These are phyloP conservation scores for Gaeumannomyces sp. DNA, from an alignment of 2,329 filamentous ascomycete species.

Conservation along the genomic window DNA sequence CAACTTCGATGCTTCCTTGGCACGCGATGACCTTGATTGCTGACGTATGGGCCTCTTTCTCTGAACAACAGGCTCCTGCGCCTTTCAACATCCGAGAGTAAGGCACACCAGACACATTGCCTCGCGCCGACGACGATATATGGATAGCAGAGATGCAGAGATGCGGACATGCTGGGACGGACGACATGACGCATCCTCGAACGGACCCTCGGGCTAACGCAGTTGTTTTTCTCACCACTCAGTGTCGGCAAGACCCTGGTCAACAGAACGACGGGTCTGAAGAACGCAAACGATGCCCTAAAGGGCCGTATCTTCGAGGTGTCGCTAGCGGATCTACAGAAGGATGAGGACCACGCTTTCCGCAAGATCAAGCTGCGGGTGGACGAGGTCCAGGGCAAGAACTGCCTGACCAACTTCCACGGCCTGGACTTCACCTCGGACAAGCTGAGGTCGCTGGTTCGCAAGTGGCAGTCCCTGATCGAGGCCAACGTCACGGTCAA, in stretches of 20 bases:
- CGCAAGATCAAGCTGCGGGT: slow-evolving; percentile 99
- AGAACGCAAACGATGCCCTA: slow-evolving; percentile 98
- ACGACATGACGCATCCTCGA: slow-evolving; percentile 14
- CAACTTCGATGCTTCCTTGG: neutral
- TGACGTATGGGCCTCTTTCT: slow-evolving; percentile 11
- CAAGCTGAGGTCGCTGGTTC: slow-evolving; percentile 97
- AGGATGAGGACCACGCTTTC: slow-evolving; percentile 99
- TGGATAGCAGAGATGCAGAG: neutral
- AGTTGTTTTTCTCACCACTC: slow-evolving; percentile 22
- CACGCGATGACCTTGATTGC: neutral
- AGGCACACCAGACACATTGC: slow-evolving; percentile 33
- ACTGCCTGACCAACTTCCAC: slow-evolving; percentile 99
- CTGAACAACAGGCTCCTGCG: slow-evolving; percentile 65
- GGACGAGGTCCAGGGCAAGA: slow-evolving; percentile 99
- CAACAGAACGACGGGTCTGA: slow-evolving; percentile 98
- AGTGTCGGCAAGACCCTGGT: slow-evolving; percentile 99
- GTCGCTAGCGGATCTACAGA: slow-evolving; percentile 97
- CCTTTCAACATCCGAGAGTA: slow-evolving; percentile 97
- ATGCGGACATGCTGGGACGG: neutral
- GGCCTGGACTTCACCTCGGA: slow-evolving; percentile 99
- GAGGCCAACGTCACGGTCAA: slow-evolving; percentile 99
- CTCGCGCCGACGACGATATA: slow-evolving; percentile 6
- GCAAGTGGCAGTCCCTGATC: slow-evolving; percentile 99
- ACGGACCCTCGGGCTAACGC: slow-evolving; percentile 11
- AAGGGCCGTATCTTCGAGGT: slow-evolving; percentile 99